Evolutionary conservation across 805 yeast genomes (phyloP).

Genomic region (Pichia eremophila): DNA sequence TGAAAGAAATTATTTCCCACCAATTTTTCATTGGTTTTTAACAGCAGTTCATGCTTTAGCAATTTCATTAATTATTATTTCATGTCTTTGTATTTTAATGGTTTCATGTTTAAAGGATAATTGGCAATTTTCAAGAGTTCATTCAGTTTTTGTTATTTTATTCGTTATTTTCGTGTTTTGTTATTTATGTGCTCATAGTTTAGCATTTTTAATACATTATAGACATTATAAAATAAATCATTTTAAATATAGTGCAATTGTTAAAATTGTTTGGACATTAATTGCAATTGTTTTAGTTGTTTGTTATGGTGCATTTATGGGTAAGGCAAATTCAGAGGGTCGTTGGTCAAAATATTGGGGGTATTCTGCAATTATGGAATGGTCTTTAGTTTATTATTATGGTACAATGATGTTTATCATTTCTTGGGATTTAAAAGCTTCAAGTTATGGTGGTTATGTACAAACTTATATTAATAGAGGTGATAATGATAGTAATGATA

Average conservation of each 20-base stretch:
- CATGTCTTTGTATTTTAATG: constrained; percentile 60
- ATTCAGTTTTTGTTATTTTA: constrained; percentile 58
- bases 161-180: constrained; percentile 63
- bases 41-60: constrained; percentile 17
- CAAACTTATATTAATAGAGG: constrained; percentile 2
- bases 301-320: constrained; percentile 42
- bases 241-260: constrained; percentile 35
- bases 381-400: constrained; percentile 82
- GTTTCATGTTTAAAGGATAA: constrained; percentile 65
- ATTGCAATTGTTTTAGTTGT: constrained; percentile 61
- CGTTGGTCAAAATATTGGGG: constrained; percentile 30
- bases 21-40: constrained; percentile 26
- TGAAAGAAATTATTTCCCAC: constrained; percentile 39
- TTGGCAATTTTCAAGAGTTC: constrained; percentile 44
- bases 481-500: not conserved
- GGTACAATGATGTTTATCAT: constrained; percentile 58
- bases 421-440: constrained; percentile 48
- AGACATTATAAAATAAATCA: constrained; percentile 17
- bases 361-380: constrained; percentile 63
- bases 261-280: constrained; percentile 58
- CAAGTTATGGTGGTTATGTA: constrained; percentile 11
- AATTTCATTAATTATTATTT: constrained; percentile 24
- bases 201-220: constrained; percentile 12
- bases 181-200: constrained; percentile 25
- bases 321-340: constrained; percentile 13